Base-by-base conservation (phyloP, 2,329 filamentous ascomycete species). In the Cytospora piceicola region DNA sequence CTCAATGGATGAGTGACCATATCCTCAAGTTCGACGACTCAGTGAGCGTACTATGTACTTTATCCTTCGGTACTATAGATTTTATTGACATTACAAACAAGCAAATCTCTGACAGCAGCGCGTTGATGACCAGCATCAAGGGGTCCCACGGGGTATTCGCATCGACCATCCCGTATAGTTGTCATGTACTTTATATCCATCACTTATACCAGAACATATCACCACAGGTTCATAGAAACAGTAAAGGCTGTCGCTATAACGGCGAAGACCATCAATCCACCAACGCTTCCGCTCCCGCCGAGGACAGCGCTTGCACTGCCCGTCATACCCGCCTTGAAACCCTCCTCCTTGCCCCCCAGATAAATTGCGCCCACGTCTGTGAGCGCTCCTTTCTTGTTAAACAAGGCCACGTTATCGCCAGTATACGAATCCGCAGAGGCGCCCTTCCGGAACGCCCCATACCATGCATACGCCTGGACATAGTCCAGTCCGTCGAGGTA, bases 391-490 rank as follows among this genome's bases (percentile, higher is more conserved):
- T 78, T 67, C 12, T 71, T 69, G 27, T 79, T 71, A 36, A 80
- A 76, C 2, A 80, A 66, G 0, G 77, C 75, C 0, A 80, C 75
- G 2, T 73, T 72, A 14, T 77, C 73, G 3, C 78, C 78, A 0
- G 78, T 79, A 75, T 77, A 80, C 52, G 78, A 73, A 29, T 76
- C 72, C 0, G 72, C 70, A 75, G 76, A 79, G 55, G 78, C 74
- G 30, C 76, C 72, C 0, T 73, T 70, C 1, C 78, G 73, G 52
- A 80, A 80, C 0, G 74, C 75, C 0, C 78, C 78, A 62, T 79
- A 80, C 78, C 78, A 80, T 0, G 78, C 77, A 58, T 80, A 80
- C 0, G 72, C 75, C 22, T 76, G 69, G 1, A 80, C 74, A 24
- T 75, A 73, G 14, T 76, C 72, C 0, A 72, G 69, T 0, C 63